Evolutionary conservation across 768 basidiomycete genomes (phyloP).

Genomic region (Mycena sanguinolenta): DNA sequence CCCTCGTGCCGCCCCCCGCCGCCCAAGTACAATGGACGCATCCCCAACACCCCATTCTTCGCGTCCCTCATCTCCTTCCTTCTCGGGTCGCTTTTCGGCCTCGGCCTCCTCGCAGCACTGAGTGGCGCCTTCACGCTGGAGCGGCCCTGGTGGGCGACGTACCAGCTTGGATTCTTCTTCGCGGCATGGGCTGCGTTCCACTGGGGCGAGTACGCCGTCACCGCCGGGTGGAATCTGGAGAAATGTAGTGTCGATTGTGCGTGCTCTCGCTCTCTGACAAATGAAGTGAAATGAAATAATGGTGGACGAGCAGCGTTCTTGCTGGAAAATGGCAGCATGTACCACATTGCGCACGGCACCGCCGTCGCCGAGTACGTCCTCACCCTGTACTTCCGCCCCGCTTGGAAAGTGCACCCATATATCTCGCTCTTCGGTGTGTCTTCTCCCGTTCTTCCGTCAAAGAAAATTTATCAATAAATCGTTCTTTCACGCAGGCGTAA

Average conservation of each 20-base stretch:
- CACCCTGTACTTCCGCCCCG: slow-evolving; percentile 75
- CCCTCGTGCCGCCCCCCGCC: slow-evolving; percentile 48
- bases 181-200: slow-evolving; percentile 91
- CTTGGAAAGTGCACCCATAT: slow-evolving; percentile 70
- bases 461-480: too few species aligned
- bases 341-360: slow-evolving; percentile 85
- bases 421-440: slow-evolving; percentile 70
- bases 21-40: slow-evolving; percentile 57
- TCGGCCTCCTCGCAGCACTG: slow-evolving; percentile 66
- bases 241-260: slow-evolving; percentile 95
- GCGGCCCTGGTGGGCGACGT: slow-evolving; percentile 73
- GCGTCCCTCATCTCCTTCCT: slow-evolving; percentile 84
- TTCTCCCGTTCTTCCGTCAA: too few species aligned
- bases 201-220: slow-evolving; percentile 94
- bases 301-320: slow-evolving; percentile 78
- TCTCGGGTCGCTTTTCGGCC: slow-evolving; percentile 80
- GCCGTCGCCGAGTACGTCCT: slow-evolving; percentile 88
- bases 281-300: background rate
- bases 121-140: too few species aligned
- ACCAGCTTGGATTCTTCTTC: slow-evolving; percentile 86
- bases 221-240: slow-evolving; percentile 94
- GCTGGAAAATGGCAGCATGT: slow-evolving; percentile 88
- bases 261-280: slow-evolving; percentile 45
- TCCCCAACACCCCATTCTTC: slow-evolving; percentile 92
- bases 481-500: slow-evolving; percentile 80